Conservation (phyloP, 768 basidiomycete species). For the Suillus lakei region DNA sequence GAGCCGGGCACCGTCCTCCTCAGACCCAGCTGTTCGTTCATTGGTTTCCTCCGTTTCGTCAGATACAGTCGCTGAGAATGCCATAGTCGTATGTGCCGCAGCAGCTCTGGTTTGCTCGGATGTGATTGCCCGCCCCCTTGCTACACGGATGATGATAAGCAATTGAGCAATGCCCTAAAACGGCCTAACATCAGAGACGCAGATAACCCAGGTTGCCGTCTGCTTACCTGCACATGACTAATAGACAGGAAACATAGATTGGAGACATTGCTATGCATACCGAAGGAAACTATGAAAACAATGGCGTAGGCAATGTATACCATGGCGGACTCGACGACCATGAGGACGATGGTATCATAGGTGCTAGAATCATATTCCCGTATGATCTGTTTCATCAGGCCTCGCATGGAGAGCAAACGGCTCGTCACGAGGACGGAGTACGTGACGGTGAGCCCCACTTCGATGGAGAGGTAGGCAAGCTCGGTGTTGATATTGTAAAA, state of each 20-base stretch:
- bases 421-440: constrained; percentile 35
- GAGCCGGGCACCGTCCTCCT: not conserved
- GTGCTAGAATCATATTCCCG: constrained; percentile 15
- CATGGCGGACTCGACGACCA: constrained; percentile 43
- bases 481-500: constrained; percentile 30
- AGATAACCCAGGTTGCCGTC: not conserved
- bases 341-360: constrained; percentile 34
- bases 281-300: constrained; percentile 39
- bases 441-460: constrained; percentile 36
- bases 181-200: not conserved
- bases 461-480: constrained; percentile 35
- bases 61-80: not conserved
- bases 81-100: not conserved
- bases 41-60: not conserved
- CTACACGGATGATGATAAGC: constrained; percentile 42
- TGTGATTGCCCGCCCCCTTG: constrained; percentile 30
- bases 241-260: constrained; percentile 39
- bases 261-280: constrained; percentile 25
- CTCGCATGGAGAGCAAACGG: constrained; percentile 31
- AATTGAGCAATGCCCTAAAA: constrained; percentile 38
- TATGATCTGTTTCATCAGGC: constrained; percentile 20
- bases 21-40: not conserved
- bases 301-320: constrained; percentile 32
- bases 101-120: not conserved
- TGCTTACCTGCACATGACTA: constrained; percentile 36